Evolutionary conservation across 2,329 filamentous ascomycete genomes (phyloP), one percentile per base, ranked within the genome.

Genomic region (Fusarium sp.): DNA sequence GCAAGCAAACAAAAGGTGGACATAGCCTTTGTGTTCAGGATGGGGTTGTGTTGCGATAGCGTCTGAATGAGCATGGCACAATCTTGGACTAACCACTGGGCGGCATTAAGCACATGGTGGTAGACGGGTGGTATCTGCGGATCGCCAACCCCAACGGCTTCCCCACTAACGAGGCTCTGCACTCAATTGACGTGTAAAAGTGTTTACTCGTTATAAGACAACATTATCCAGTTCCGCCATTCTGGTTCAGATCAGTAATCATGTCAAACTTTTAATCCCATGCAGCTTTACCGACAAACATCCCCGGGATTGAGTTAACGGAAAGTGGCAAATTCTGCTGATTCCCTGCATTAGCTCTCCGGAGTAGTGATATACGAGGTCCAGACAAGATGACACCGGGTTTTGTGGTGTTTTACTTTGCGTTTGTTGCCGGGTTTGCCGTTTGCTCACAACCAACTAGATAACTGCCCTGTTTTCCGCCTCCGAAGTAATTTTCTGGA

Each of bases 311-410:
- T 1, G 11, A 2, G 12, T n/a, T 12, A 38, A 38, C 18, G 6
- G 10, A 0, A 4, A 38, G 12, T 7, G 34, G 6, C 10, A n/a
- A 1, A 38, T n/a, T n/a, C 18, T 38, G 18, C 4, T 38, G 32
- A 43, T 47, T 49, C 25, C 20, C 10, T 66, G 63, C 62, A 62
- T 61, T 61, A 66, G 63, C 16, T 38, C 22, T 14, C 24, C 2
- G 22, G 12, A 52, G 20, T 18, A 34, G 50, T 20, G 9, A 16
- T 24, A 56, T 64, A 65, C 60, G 60, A 65, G 38, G 55, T 45
- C 18, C 53, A 32, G 14, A 32, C 20, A 44, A 34, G 49, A 30
- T 50, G 61, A 32, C 24, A 53, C 24, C 47, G 42, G 49, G 25
- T 50, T 61, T 53, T 66, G 63, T 52, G 59, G 46, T 27, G 30